Conservation (phyloP, 306 rosid species). For the Glycine tomentella region DNA sequence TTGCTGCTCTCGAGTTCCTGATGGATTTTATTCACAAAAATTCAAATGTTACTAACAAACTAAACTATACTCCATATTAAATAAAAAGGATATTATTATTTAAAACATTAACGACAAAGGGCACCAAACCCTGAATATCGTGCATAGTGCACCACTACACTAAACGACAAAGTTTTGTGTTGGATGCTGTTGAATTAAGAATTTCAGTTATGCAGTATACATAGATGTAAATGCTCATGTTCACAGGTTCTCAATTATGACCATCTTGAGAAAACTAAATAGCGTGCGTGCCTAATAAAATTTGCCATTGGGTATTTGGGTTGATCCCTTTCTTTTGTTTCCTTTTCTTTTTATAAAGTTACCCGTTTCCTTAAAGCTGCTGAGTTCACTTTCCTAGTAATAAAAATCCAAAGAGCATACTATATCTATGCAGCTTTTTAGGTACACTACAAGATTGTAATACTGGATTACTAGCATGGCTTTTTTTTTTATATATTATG, state of each 20-base stretch:
- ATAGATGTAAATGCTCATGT: conserved; percentile 1
- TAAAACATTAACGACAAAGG: neutral
- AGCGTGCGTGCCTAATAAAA: neutral
- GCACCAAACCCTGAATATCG: neutral
- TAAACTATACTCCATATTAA: neutral
- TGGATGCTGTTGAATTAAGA: conserved; percentile 18
- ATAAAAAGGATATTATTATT: neutral
- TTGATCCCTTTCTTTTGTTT: neutral
- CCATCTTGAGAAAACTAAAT: conserved; percentile 30
- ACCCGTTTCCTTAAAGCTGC: conserved; percentile 14
- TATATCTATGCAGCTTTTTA: too few relatives aligned
- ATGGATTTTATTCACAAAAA: neutral
- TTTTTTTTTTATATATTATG: neutral
- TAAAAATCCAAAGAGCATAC: too few relatives aligned
- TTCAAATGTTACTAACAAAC: neutral
- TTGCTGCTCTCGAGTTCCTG: conserved; percentile 57
- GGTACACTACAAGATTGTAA: conserved; percentile 2
- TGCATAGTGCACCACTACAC: conserved; percentile 39
- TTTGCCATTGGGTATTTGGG: neutral
- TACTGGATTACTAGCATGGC: neutral
- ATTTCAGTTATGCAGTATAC: conserved; percentile 21
- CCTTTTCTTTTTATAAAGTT: neutral
- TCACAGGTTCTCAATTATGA: conserved; percentile 27
- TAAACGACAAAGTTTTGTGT: conserved; percentile 38
- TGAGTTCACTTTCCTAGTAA: too few relatives aligned